Evolutionary conservation across 257 asterid species (phyloP).

Genomic region (Scutellaria barbata): DNA sequence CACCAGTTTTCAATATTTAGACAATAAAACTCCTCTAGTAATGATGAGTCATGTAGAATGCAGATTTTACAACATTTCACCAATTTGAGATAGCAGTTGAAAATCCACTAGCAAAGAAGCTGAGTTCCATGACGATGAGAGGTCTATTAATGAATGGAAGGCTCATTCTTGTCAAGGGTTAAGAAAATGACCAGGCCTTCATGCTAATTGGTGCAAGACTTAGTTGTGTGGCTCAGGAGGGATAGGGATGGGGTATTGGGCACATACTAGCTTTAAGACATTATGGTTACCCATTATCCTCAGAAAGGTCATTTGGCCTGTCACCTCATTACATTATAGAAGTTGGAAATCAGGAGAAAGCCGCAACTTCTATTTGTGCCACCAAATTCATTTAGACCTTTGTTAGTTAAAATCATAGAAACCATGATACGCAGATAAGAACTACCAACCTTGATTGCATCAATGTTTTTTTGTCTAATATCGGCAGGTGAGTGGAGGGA

Average conservation of each 20-base stretch:
- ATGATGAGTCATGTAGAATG: slow-evolving; percentile 15
- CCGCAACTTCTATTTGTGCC: slow-evolving; percentile 6
- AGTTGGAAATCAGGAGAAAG: background rate
- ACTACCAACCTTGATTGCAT: slow-evolving; percentile 88
- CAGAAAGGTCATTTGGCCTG: background rate
- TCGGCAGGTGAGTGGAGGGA: slow-evolving; percentile 98
- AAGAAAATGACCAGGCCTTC: slow-evolving; percentile 22
- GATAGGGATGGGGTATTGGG: background rate
- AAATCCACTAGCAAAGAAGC: slow-evolving; percentile 9
- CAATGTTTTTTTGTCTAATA: slow-evolving; percentile 89
- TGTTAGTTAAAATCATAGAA: slow-evolving; percentile 28
- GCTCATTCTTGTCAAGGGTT: background rate
- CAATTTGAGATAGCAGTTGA: background rate
- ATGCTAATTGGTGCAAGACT: slow-evolving; percentile 16
- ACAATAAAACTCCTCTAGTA: background rate
- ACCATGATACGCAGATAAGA: slow-evolving; percentile 26
- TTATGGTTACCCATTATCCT: slow-evolving; percentile 6
- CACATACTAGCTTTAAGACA: slow-evolving; percentile 17
- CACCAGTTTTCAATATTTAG: slow-evolving; percentile 1
- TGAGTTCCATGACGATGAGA: slow-evolving; percentile 3
- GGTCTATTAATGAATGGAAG: slow-evolving; percentile 20
- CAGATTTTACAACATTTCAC: slow-evolving; percentile 20
- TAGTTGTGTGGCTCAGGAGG: slow-evolving; percentile 10
- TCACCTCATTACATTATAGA: background rate
- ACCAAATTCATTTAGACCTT: slow-evolving; percentile 8